Evolutionary conservation across 495 filamentous ascomycete genomes (phyloP), one percentile per base, ranked within the genome.

Genomic region (Aspergillus baeticus): DNA sequence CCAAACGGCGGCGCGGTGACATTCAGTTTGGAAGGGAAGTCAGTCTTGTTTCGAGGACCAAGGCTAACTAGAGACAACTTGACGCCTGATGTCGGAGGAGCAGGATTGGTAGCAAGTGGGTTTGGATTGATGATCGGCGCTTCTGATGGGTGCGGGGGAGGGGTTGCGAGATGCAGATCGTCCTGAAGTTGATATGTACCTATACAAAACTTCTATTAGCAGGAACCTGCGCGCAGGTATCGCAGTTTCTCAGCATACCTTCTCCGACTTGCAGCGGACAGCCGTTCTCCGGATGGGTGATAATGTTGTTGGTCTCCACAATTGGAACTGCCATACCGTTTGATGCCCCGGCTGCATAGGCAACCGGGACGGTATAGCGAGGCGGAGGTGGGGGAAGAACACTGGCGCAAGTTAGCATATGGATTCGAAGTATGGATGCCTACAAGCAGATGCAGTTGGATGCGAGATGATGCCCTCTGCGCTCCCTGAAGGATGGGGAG

Each of bases 141-240:
- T 77, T 98, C 95, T 50, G 91, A 92, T 22, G 93, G 93, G 70
- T 98, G 93, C 5, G 95, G 91, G 52, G 91, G 94, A 51, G 94
- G 93, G 53, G 92, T 97, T 41, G 94, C 93, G 29, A 98, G 87
- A 54, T 90, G 88, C 31, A 98, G 77, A 66, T 95, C 88, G 69
- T 98, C 93, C 69, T 87, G 85, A 17, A 98, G 82, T 37, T 85
- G 79, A 64, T 98, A 98, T 44, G 89, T 91, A 61, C 93, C 91
- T 95, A 62, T 58, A 49, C 20, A 5, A 11, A 10, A 7, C 41
- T 20, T 33, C 41, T 35, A 26, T 65, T 53, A 68, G 70, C 54
- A 46, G 51, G 18, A 29, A 39, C 23, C 47, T 58, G 31, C 60
- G 57, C 14, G 31, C 46, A 34, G 64, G 8, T 59, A 50, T 53